Conservation (phyloP, 169 alveolate genomes). For the Cryptosporidium sp. region DNA sequence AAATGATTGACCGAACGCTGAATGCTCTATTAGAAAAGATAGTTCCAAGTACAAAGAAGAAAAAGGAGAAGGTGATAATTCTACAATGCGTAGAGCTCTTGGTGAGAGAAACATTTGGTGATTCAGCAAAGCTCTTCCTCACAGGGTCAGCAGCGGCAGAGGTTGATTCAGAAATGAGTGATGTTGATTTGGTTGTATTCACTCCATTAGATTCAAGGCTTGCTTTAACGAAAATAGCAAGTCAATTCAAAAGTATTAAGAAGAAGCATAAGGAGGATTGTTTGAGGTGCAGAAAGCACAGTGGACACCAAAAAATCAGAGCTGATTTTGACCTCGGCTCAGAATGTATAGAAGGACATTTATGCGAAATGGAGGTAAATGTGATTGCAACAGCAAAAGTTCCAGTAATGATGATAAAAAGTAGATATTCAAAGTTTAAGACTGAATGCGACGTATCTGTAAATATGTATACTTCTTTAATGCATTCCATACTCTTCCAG, state of each 20-base stretch:
- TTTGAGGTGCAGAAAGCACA: slow-evolving; percentile 2
- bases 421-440: slow-evolving; percentile 78
- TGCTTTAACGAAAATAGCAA: slow-evolving; percentile 80
- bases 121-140: slow-evolving; percentile 77
- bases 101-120: slow-evolving; percentile 79
- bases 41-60: slow-evolving; percentile 59
- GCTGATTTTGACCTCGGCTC: slow-evolving; percentile 30
- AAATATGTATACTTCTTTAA: slow-evolving; percentile 86
- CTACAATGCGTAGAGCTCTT: slow-evolving; percentile 59
- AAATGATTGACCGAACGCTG: slow-evolving; percentile 41
- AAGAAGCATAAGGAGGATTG: slow-evolving; percentile 66
- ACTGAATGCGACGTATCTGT: slow-evolving; percentile 90
- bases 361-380: slow-evolving; percentile 79
- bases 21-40: slow-evolving; percentile 50
- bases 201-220: slow-evolving; percentile 72
- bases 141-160: slow-evolving; percentile 88
- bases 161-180: slow-evolving; percentile 83
- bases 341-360: slow-evolving; percentile 71
- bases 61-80: slow-evolving; percentile 54
- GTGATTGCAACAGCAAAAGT: slow-evolving; percentile 90
- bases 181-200: slow-evolving; percentile 82
- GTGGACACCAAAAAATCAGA: slow-evolving; percentile 5
- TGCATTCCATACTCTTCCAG: slow-evolving; percentile 87
- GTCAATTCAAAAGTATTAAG: slow-evolving; percentile 77
- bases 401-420: slow-evolving; percentile 86